Evolutionary conservation across 176 grass and related monocot species (phyloP), one percentile per base, ranked within the genome.

Genomic region (Ensete glaucum): DNA sequence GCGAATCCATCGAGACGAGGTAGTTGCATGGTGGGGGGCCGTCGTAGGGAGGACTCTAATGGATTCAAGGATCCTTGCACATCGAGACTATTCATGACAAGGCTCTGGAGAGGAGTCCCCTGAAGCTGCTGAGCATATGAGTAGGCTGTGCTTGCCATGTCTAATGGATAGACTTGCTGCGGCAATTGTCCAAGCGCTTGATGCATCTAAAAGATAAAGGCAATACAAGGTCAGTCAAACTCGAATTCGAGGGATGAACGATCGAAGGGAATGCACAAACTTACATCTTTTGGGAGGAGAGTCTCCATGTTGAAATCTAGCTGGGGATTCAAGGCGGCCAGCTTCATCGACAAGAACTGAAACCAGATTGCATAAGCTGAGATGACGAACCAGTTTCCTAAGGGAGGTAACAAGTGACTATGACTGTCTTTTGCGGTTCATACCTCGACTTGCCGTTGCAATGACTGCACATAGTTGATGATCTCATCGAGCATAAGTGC

Each of bases 391-490:
- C 49, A 62, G 14, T 23, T 54, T 12, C 16, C 0, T 11, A 60
- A 60, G 57, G n/a, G 57, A 60, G 23, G 34, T 19, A 17, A 62
- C 15, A 74, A 27, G 23, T 23, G 16, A 34, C 21, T 17, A 27
- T 56, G 14, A 16, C 1, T 19, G 11, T 57, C 4, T 56, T 11
- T 29, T 12, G 8, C 11, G 23, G 21, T 52, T 14, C 21, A 8
- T 83, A 92, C 89, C 86, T 92, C 89, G 29, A 92, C 89, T 54
- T 88, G 89, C 9, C 86, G 83, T 86, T 92, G 89, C 89, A 92
- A 80, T 50, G 89, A 92, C 78, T 86, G 89, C 14, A 88, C 89
- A 26, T 92, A 92, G 85, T 92, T 88, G 74, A 92, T 88, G 65
- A 92, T 92, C 83, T 92, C 89, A 71, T 92, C 89, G 7, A 92